Base-by-base conservation (phyloP, 2,329 filamentous ascomycete species). In the Colletotrichum sp. region DNA sequence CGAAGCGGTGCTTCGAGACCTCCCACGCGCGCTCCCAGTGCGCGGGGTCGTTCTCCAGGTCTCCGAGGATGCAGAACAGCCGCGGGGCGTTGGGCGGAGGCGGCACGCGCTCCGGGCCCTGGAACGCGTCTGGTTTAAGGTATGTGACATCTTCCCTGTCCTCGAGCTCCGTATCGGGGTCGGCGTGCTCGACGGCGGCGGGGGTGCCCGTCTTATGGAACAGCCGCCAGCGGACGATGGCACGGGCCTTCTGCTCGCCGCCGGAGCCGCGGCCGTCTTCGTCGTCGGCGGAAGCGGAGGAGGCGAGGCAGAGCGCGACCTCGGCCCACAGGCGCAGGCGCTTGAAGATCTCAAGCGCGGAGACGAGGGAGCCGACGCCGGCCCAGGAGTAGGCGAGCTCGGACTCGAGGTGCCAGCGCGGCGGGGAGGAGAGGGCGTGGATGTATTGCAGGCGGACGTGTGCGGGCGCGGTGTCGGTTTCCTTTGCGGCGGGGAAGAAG, bases 361-460 rank as follows among this genome's bases (percentile, higher is more conserved):
- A 98, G 5, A 95, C 90, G 3, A 99, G 87, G 55, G 96, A 98
- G 12, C 97, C 97, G 4, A 98, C 91, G 64, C 92, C 91, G 1
- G 96, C 94, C 97, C 97, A 99, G n/a, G 96, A 92, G 76, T 95
- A 93, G 2, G 97, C 97, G 16, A 99, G 89, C 82, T 99, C 97
- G 0, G 96, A 94, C 82, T 99, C 97, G 1, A 99, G 90, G 80
- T 98, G 95, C 97, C 97, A 99, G 67, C 96, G 88, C 0, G 96
- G 95, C 1, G 96, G 96, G 0, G 96, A 95, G 26, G 92, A 93
- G 3, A 99, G 89, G 16, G 94, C 92, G 85, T 98, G 95, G 61
- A 98, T 92, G 81, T 98, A 98, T 72, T 92, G 90, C 6, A 99
- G 88, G 57, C 97, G 92, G 76, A 97, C 92, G 5, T 91, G 88